A percentile compares a stretch with the other conserved stretches of the same genome.
Evolutionary conservation across 202 grass and related monocot genomes (phyloP).

Genomic region (Bolboschoenoplectus hybrid): DNA sequence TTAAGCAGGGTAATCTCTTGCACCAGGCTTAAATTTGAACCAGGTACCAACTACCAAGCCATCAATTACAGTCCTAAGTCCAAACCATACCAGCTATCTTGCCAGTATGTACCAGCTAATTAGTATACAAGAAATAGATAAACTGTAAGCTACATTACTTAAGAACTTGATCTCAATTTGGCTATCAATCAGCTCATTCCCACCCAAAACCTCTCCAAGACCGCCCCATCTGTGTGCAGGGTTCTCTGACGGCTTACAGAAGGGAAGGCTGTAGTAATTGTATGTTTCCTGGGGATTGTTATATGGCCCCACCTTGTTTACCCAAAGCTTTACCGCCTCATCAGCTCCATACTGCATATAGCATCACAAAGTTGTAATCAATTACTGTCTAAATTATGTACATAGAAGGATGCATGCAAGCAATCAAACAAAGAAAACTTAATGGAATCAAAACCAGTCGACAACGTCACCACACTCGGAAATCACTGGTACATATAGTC

Average conservation of each 20-base stretch:
- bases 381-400: slow-evolving; percentile 16
- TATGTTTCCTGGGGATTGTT: slow-evolving; percentile 99
- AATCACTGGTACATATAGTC: slow-evolving; percentile 36
- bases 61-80: background rate
- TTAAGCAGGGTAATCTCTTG: background rate
- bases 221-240: slow-evolving; percentile 90
- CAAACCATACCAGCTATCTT: background rate
- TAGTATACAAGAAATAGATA: slow-evolving; percentile 31
- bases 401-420: background rate
- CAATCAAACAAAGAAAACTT: slow-evolving; percentile 27
- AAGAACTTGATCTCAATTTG: slow-evolving; percentile 88
- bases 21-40: slow-evolving; percentile 5
- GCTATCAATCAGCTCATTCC: slow-evolving; percentile 99
- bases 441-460: slow-evolving; percentile 14
- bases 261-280: slow-evolving; percentile 98
- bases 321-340: slow-evolving; percentile 81
- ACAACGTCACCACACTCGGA: slow-evolving; percentile 13
- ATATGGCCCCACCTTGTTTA: slow-evolving; percentile 99
- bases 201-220: slow-evolving; percentile 90
- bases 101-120: slow-evolving; percentile 33
- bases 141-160: slow-evolving; percentile 61
- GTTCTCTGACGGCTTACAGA: slow-evolving; percentile 84
- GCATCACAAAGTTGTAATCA: slow-evolving; percentile 39
- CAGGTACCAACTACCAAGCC: background rate
- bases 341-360: slow-evolving; percentile 81